Evolutionary conservation across 179 eudicot genomes (phyloP), one percentile per base, ranked within the genome.

Genomic region (Amaranthus tricolor): DNA sequence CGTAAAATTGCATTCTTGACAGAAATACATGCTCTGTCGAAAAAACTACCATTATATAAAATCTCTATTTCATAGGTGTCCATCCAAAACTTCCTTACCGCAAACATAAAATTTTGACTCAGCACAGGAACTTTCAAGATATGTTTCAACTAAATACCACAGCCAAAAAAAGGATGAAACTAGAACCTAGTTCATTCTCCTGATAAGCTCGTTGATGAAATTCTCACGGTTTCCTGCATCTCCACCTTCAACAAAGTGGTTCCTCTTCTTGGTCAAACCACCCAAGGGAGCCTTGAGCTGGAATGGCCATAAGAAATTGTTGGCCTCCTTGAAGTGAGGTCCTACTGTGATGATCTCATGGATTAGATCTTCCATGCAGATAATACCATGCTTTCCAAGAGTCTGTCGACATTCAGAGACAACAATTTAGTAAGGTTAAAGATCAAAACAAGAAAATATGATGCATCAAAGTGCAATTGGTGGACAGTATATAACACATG

Each of bases 261-360:
- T 91, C 71, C 97, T 87, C 87, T 93, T 93, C 89, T 87, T 91
- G 80, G 88, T 78, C 49, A 93, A 64, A 69, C 97, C 98, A 51
- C 97, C 95, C 85, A 88, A 79, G 5, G 98, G 98, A 17, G 96
- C 97, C 49, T 71, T 79, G 4, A 91, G 88, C 72, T 91, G 88
- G 85, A 93, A 93, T 49, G 98, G 97, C 97, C 97, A 91, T 6
- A 93, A 79, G 82, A 93, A 93, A 88, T 93, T 91, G 80, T 89
- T 93, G 14, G 94, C 95, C 79, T 88, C 85, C 88, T 87, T 93
- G 79, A 93, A 91, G 69, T 93, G 94, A 15, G 92, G 96, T 24
- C 98, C 96, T 8, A 91, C 96, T 0, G 91, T 87, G 82, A 91
- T 64, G 82, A 93, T 91, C 86, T 93, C 98, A 6, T 89, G 94